Evolutionary conservation across 2,329 filamentous ascomycete species (phyloP), one percentile per base, ranked within the genome.

Genomic region (Fusarium mexicanum): DNA sequence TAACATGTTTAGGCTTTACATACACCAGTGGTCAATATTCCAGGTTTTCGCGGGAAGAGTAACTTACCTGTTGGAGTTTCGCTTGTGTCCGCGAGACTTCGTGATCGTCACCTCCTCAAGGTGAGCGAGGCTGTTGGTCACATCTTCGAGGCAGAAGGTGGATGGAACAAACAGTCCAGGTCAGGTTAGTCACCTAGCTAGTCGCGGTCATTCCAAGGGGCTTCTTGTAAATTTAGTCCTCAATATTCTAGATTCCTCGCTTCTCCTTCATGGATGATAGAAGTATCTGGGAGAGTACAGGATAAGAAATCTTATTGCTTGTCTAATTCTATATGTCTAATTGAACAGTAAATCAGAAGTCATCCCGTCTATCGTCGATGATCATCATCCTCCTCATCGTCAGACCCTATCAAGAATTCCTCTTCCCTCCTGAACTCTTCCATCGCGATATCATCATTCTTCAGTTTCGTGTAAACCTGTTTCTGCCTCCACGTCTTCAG

Each of bases 21-120:
- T 68, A 87, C 85, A 2, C 91, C 91, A 0, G 88, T 89, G 0
- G 80, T 92, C 20, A 92, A 92, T 64, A 78, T 93, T 0, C 90
- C 90, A 0, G 91, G 90, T 0, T 92, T 93, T 68, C 78, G 82
- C n/a, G 90, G 91, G 7, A 60, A 62, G 2, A 77, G 74, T 12
- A 76, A 76, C 17, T 80, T 93, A 83, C 91, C 91, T 0, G 84
- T 93, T 29, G 91, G 91, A 0, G 67, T 91, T 11, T 87, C 86
- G 2, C 76, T 90, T 1, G 84, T 90, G 0, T 83, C 84, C 0
- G 81, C 85, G 1, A 78, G 87, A 5, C 88, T 86, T 67, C 78
- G 75, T 7, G 87, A 89, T 71, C 78, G 82, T 37, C 81, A 85
- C 46, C 80, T 88, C 24, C 76, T 88, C 35, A 79, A 79, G 40